A percentile compares a stretch with the other conserved stretches of the same genome.
phyloP scores from a whole-genome alignment of 1,139 yeast species.

The Yamadazyma triangularis region DNA sequence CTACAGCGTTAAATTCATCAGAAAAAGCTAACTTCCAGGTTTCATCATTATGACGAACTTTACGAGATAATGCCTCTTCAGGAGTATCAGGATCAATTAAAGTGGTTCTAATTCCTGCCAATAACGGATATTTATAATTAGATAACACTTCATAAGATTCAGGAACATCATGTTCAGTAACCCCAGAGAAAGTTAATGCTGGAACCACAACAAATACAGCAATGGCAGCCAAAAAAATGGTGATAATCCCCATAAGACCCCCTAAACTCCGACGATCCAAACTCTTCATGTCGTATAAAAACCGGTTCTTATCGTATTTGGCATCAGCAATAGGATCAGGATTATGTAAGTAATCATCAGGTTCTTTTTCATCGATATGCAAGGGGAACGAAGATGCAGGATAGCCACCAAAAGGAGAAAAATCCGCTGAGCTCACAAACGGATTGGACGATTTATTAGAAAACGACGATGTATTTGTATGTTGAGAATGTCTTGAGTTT shows the following conservation, averaged over 20 bases:
- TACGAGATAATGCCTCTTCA: slow-evolving; percentile 38
- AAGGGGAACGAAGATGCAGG: slow-evolving; percentile 87
- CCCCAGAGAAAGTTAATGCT: slow-evolving; percentile 70
- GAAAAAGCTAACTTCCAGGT: slow-evolving; percentile 70
- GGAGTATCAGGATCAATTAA: slow-evolving; percentile 84
- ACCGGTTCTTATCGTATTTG: slow-evolving; percentile 61
- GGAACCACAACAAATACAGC: slow-evolving; percentile 69
- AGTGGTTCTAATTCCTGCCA: slow-evolving; percentile 57
- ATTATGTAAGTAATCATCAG: slow-evolving; percentile 87
- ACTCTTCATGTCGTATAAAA: slow-evolving; percentile 52
- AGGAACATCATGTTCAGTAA: slow-evolving; percentile 28
- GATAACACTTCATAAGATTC: slow-evolving; percentile 45
- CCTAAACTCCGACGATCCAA: slow-evolving; percentile 58
- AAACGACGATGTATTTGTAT: slow-evolving; percentile 10
- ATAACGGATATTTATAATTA: slow-evolving; percentile 52
- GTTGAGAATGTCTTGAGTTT: neutral
- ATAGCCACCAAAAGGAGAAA: slow-evolving; percentile 91
- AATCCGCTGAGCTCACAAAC: slow-evolving; percentile 23
- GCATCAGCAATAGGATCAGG: slow-evolving; percentile 92
- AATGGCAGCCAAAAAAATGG: slow-evolving; percentile 56
- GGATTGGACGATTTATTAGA: slow-evolving; percentile 16
- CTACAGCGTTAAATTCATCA: slow-evolving; percentile 80
- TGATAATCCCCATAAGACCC: slow-evolving; percentile 54
- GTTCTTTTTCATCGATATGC: slow-evolving; percentile 83
- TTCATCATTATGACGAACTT: slow-evolving; percentile 47